Percentiles rank a stretch among this genome's conserved stretches.
Conservation (phyloP, 2,329 filamentous ascomycete species). For the Pseudogymnoascus sp. region DNA sequence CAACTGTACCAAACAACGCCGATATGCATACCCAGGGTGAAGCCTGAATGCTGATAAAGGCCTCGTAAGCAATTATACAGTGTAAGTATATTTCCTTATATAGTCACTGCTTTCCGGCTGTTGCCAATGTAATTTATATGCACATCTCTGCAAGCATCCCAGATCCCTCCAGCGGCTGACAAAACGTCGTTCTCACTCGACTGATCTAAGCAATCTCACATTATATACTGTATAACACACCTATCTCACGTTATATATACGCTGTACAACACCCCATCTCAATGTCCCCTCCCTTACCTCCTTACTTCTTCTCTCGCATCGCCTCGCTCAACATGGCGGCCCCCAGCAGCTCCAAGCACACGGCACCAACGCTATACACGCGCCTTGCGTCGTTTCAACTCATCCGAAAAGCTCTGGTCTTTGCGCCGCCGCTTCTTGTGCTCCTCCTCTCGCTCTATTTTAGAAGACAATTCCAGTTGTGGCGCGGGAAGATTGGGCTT, state of each 20-base stretch:
- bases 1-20: neutral
- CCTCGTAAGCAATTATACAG: neutral
- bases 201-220: neutral
- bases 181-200: neutral
- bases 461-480: slow-evolving; percentile 5
- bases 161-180: neutral
- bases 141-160: neutral
- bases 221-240: neutral
- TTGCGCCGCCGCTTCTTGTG: slow-evolving; percentile 3
- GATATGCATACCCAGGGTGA: neutral
- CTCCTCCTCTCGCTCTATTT: neutral
- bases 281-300: neutral
- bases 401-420: neutral
- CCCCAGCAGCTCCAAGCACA: neutral
- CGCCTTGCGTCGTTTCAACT: neutral
- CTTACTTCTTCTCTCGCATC: slow-evolving; percentile 2
- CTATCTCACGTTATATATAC: neutral
- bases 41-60: neutral
- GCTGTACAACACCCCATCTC: neutral
- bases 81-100: neutral
- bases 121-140: neutral
- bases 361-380: neutral
- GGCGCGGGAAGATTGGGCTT: neutral
- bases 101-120: neutral
- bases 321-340: slow-evolving; percentile 1